These are phyloP conservation scores for Acanthamoeba sp. DNA, from an alignment of 208 protist species.

Conservation along the genomic window DNA sequence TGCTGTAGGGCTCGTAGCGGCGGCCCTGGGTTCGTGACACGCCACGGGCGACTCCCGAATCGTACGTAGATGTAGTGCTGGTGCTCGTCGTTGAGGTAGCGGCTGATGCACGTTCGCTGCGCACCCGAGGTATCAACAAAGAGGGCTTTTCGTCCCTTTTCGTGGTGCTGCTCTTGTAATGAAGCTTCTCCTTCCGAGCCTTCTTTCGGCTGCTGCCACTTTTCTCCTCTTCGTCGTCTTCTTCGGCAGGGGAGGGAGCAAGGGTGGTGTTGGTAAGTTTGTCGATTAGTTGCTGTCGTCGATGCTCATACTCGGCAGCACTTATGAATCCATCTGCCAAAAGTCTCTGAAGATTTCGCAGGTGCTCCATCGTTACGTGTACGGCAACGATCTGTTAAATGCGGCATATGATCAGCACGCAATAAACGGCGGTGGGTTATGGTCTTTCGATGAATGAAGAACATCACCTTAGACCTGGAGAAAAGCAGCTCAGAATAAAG, in stretches of 20 bases:
- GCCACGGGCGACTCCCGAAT: not conserved
- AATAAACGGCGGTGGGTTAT: not conserved
- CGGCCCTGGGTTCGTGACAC: not conserved
- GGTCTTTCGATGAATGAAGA: too few relatives aligned
- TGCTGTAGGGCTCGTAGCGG: slow-evolving; percentile 2
- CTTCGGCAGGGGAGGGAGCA: not conserved
- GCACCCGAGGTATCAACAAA: not conserved
- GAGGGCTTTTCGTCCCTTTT: not conserved
- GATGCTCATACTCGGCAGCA: slow-evolving; percentile 39
- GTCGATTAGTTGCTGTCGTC: slow-evolving; percentile 55
- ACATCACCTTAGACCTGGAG: too few relatives aligned
- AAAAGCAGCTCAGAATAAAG: too few relatives aligned
- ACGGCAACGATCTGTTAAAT: too few relatives aligned
- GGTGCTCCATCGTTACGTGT: slow-evolving; percentile 32
- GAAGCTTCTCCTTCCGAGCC: not conserved
- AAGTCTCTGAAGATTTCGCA: slow-evolving; percentile 5
- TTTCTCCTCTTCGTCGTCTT: not conserved
- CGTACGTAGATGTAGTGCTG: not conserved
- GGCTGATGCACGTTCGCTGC: not conserved
- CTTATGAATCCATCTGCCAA: slow-evolving; percentile 53
- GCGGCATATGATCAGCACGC: too few relatives aligned
- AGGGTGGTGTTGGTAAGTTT: slow-evolving; percentile 69
- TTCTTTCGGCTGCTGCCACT: not conserved
- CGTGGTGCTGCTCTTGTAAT: not conserved
- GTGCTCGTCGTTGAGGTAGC: not conserved